Conservation (phyloP, 495 filamentous ascomycete species). For the Penicillium canescens region DNA sequence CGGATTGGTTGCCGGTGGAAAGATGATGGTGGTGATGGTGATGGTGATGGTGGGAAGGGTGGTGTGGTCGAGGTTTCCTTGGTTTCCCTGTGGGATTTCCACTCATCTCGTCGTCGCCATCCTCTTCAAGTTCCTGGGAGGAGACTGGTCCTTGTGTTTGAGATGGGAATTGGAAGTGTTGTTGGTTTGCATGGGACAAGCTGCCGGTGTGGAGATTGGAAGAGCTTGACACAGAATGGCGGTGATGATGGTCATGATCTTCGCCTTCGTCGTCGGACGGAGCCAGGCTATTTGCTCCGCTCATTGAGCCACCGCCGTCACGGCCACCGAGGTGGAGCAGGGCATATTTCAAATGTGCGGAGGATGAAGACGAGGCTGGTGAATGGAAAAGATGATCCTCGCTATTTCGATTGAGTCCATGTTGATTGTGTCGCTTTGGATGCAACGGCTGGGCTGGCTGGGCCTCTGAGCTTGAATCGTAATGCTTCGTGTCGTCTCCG, state of each 20-base stretch:
- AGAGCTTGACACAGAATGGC: conserved; percentile 1
- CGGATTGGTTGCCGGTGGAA: conserved; percentile 28
- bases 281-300: conserved; percentile 41
- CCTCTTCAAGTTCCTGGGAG: conserved; percentile 43
- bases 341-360: conserved; percentile 26
- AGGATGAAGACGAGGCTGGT: conserved; percentile 20
- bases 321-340: conserved; percentile 42
- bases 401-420: conserved; percentile 30
- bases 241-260: conserved; percentile 15
- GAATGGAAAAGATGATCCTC: conserved; percentile 39
- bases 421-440: conserved; percentile 17
- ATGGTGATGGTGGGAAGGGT: conserved; percentile 26
- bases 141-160: conserved; percentile 16
- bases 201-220: background rate
- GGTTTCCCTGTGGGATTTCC: conserved; percentile 25
- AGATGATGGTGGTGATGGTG: conserved; percentile 12
- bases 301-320: conserved; percentile 46
- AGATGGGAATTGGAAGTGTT: conserved; percentile 7
- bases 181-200: conserved; percentile 2
- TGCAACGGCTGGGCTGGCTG: conserved; percentile 2
- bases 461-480: conserved; percentile 15
- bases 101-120: conserved; percentile 55
- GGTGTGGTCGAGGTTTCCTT: conserved; percentile 26
- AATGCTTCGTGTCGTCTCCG: conserved; percentile 6
- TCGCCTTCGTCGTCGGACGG: conserved; percentile 44